These are phyloP conservation scores for Tardiomyces digboiensis DNA, from an alignment of 1,139 yeast species.

Conservation along the genomic window DNA sequence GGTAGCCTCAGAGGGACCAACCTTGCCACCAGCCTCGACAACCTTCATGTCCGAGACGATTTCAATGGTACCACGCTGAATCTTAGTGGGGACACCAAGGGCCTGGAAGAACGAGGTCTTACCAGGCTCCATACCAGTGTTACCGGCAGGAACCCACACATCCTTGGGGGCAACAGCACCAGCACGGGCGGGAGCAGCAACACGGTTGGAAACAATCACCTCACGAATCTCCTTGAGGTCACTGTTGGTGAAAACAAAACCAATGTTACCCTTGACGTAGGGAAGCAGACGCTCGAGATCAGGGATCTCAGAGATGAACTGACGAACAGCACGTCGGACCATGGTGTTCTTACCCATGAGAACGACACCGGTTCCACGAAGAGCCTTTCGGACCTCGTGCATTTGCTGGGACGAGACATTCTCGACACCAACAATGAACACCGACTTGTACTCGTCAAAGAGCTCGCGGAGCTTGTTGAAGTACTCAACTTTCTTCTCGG, in stretches of 20 bases:
- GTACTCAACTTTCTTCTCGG: conserved; percentile 96
- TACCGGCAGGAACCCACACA: conserved; percentile 97
- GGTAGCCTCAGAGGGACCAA: conserved; percentile 99
- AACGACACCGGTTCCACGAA: conserved; percentile 91
- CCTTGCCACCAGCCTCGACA: conserved; percentile 74
- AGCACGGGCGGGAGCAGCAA: conserved; percentile 99
- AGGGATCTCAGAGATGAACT: conserved; percentile 88
- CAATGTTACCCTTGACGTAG: conserved; percentile 94
- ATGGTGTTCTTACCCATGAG: conserved; percentile 99
- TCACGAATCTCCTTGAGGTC: conserved; percentile 93
- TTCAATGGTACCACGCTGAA: conserved; percentile 99
- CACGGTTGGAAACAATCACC: conserved; percentile 78
- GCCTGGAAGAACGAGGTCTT: conserved; percentile 99
- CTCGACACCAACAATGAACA: conserved; percentile 98
- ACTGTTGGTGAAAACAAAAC: conserved; percentile 97
- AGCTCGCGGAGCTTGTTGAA: conserved; percentile 92
- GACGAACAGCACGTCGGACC: conserved; percentile 99
- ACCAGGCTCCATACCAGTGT: conserved; percentile 99
- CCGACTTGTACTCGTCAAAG: conserved; percentile 94
- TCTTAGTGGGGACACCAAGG: conserved; percentile 99
- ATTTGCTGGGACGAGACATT: conserved; percentile 99
- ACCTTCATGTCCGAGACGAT: conserved; percentile 96
- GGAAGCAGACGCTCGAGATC: conserved; percentile 95
- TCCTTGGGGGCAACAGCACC: conserved; percentile 99
- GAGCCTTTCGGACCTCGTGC: conserved; percentile 98